Percentiles rank a stretch among this genome's conserved stretches.
Evolutionary conservation across 768 basidiomycete species (phyloP).

Genomic region (Strobilomyces dryophilus): DNA sequence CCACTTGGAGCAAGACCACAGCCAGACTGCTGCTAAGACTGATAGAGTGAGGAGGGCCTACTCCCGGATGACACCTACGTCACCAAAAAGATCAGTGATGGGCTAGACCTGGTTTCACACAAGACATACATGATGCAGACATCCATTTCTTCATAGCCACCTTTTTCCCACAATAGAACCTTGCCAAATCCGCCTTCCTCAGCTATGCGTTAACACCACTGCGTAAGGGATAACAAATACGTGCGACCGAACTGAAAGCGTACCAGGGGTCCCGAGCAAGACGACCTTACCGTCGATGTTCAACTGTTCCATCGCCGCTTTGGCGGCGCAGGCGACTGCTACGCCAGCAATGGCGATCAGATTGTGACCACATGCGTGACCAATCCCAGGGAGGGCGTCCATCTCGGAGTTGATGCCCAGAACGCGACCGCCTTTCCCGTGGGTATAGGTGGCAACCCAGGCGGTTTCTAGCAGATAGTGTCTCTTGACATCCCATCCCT

Average conservation of each 20-base stretch:
- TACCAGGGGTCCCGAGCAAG: conserved; percentile 77
- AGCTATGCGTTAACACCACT: conserved; percentile 36
- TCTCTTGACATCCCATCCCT: conserved; percentile 60
- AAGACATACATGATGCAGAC: conserved; percentile 62
- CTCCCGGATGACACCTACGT: conserved; percentile 74
- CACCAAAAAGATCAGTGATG: background rate
- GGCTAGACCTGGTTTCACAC: background rate
- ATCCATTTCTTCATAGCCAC: conserved; percentile 76
- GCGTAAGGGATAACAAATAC: background rate
- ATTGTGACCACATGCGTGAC: conserved; percentile 82
- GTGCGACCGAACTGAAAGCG: background rate
- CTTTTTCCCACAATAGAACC: conserved; percentile 57
- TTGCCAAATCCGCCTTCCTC: conserved; percentile 82
- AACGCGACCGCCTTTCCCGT: conserved; percentile 62
- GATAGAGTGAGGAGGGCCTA: conserved; percentile 68
- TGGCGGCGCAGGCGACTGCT: conserved; percentile 26
- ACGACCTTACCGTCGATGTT: conserved; percentile 53
- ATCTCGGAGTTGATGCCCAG: conserved; percentile 66
- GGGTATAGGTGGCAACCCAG: conserved; percentile 43
- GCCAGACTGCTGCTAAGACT: conserved; percentile 65
- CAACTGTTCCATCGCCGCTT: conserved; percentile 55
- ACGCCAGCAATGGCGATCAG: conserved; percentile 75
- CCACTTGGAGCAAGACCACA: conserved; percentile 52
- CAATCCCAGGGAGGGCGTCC: conserved; percentile 32
- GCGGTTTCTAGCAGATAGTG: conserved; percentile 60